Evolutionary conservation across 169 alveolate species (phyloP).

Genomic region (Condylostoma magnum): DNA sequence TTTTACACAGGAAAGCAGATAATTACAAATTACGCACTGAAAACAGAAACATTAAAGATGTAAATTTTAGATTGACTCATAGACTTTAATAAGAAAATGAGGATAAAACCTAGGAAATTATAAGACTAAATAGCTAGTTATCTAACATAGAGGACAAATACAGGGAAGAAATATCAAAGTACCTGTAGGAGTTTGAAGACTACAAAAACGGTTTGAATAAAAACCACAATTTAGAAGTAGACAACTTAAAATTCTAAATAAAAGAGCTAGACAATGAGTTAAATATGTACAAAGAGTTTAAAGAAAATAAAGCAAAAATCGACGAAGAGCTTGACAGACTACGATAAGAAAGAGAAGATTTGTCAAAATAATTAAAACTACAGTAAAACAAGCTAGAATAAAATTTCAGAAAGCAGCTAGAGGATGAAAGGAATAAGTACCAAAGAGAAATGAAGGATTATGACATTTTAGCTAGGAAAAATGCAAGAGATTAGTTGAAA

Average conservation of each 20-base stretch:
- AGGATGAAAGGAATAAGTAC: background rate
- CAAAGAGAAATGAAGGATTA: background rate
- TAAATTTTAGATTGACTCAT: background rate
- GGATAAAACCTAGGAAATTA: background rate
- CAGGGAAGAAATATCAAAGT: background rate
- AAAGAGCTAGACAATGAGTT: slow-evolving; percentile 5
- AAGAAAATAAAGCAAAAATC: slow-evolving; percentile 2
- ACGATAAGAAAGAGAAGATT: slow-evolving; percentile 13
- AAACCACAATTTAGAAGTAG: background rate
- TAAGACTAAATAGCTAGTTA: background rate
- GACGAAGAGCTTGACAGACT: slow-evolving; percentile 15
- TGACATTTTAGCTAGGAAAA: background rate
- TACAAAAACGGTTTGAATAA: slow-evolving; percentile 9
- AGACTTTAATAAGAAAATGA: background rate
- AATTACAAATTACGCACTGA: background rate
- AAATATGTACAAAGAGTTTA: background rate
- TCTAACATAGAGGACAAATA: background rate
- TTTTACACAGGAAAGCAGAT: slow-evolving; percentile 16
- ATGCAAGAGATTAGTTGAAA: background rate
- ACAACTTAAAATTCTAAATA: background rate
- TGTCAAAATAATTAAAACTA: background rate
- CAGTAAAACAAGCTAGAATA: background rate
- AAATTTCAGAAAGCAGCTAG: background rate
- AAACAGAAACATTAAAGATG: slow-evolving; percentile 1
- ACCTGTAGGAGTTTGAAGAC: background rate